Conservation (phyloP, 495 filamentous ascomycete species). For the Oidiodendron maius region DNA sequence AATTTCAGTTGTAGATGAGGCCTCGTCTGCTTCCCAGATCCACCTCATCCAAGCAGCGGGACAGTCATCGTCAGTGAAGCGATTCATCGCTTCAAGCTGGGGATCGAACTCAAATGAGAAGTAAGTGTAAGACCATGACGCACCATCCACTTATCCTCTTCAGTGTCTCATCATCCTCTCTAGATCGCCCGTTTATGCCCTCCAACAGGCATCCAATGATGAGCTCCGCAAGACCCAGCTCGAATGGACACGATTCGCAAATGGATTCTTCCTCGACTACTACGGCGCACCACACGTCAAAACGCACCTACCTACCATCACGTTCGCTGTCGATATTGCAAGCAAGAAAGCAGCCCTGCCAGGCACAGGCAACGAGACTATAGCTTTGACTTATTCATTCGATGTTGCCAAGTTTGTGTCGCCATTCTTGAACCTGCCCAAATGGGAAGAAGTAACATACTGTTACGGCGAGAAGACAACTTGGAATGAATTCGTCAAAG, state of each 20-base stretch:
- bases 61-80: not conserved
- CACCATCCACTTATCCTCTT: not conserved
- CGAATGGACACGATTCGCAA: not conserved
- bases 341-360: not conserved
- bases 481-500: too few species aligned
- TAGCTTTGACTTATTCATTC: not conserved
- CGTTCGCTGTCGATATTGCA: not conserved
- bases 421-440: too few species aligned
- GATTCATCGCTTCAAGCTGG: not conserved
- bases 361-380: not conserved
- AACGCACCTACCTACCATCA: not conserved
- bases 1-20: too few species aligned
- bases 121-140: not conserved
- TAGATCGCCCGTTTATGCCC: not conserved
- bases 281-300: not conserved
- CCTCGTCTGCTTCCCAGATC: not conserved
- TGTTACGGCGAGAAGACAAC: too few species aligned
- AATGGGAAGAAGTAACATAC: too few species aligned
- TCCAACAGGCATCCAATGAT: not conserved
- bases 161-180: not conserved
- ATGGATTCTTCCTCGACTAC: not conserved
- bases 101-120: too few species aligned
- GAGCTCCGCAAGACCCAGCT: not conserved
- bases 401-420: not conserved
- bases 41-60: not conserved